phyloP scores from a whole-genome alignment of 225 moss, liverwort and hornwort species.

The Bryoerythrophyllum caledonicum region DNA sequence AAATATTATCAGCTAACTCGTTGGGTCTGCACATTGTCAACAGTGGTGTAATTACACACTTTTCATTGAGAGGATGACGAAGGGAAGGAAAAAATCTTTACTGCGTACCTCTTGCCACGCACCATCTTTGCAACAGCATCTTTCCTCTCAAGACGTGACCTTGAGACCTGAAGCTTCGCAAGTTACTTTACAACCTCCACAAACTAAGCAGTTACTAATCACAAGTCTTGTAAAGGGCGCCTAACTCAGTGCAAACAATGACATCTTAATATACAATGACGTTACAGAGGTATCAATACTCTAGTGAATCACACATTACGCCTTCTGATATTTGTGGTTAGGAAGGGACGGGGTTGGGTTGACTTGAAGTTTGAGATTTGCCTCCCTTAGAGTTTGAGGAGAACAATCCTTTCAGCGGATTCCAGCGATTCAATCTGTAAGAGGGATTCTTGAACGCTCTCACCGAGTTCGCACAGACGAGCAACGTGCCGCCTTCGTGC shows the following conservation, averaged over 20 bases:
- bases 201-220: slow-evolving; percentile 27
- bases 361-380: slow-evolving; percentile 20
- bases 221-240: slow-evolving; percentile 30
- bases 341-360: slow-evolving; percentile 26
- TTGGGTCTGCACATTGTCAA: background rate
- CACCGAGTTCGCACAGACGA: slow-evolving; percentile 93
- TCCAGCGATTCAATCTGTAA: slow-evolving; percentile 46
- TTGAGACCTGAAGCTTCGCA: background rate
- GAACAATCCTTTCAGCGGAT: slow-evolving; percentile 30
- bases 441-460: slow-evolving; percentile 85
- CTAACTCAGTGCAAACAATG: slow-evolving; percentile 30
- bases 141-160: slow-evolving; percentile 15
- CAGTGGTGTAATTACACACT: background rate
- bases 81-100: background rate
- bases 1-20: background rate
- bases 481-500: slow-evolving; percentile 95
- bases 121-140: slow-evolving; percentile 11
- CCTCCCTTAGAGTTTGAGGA: slow-evolving; percentile 27
- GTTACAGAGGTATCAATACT: slow-evolving; percentile 27
- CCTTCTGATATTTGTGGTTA: slow-evolving; percentile 8
- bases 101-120: background rate
- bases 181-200: slow-evolving; percentile 35
- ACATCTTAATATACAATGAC: slow-evolving; percentile 31
- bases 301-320: slow-evolving; percentile 17
- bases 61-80: background rate